Evolutionary conservation across 176 grass and related monocot genomes (phyloP), one percentile per base, ranked within the genome.

Genomic region (Eragrostis nindensis): DNA sequence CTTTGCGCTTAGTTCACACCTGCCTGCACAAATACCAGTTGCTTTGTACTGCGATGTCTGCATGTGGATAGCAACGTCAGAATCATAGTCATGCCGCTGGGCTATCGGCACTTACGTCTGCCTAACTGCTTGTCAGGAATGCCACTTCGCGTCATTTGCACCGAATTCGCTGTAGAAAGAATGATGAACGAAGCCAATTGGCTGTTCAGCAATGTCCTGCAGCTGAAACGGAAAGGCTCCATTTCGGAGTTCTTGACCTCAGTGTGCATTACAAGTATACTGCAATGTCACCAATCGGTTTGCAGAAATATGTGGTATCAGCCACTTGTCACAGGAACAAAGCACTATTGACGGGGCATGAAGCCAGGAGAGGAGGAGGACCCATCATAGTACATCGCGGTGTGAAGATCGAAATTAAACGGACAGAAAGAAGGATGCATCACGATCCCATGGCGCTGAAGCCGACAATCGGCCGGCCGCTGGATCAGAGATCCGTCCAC

Each of bases 161-260:
- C 32, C 32, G 32, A 36, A 36, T 36, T 36, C 32, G 36, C 32
- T 36, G 4, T 36, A 36, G 32, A 44, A 66, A 73, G 70, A 59
- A 80, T 80, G 57, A 48, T 19, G 66, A 21, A 64, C 44, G 70
- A 15, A 24, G 53, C 42, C 42, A 22, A 42, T 75, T 87, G 70
- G 4, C 32, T 36, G 70, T 67, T 69, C 62, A 80, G 62, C 65
- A 70, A 76, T 70, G 65, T 82, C 40, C 29, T 81, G 70, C 70
- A 61, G 61, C 9, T 74, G 48, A 57, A 81, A 81, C 32, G 32
- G 41, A 21, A n/a, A n/a, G n/a, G n/a, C 54, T 76, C 73, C 66
- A 75, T 26, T 77, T 82, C 5, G 66, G 21, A 18, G 62, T 65
- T 36, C 29, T 53, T 73, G 78, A 82, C 73, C 54, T 26, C 56